These are phyloP conservation scores for Suillus variegatus DNA, from an alignment of 768 basidiomycete species.

Conservation along the genomic window DNA sequence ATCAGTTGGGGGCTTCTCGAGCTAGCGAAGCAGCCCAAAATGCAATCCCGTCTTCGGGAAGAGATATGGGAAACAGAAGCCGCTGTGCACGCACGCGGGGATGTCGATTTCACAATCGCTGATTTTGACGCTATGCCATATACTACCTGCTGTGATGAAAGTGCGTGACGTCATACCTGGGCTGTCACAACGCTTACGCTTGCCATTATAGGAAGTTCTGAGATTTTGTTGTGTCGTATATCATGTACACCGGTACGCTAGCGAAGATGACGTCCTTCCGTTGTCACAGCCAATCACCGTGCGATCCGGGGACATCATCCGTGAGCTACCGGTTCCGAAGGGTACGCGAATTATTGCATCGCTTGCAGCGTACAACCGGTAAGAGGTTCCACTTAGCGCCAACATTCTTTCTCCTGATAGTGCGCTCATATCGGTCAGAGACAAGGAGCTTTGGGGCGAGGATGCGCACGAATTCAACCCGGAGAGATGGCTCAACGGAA, in stretches of 20 bases:
- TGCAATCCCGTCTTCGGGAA: slow-evolving; percentile 61
- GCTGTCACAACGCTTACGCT: not conserved
- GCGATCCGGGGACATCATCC: slow-evolving; percentile 43
- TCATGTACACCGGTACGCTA: slow-evolving; percentile 53
- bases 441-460: slow-evolving; percentile 32
- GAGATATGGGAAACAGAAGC: slow-evolving; percentile 43
- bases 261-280: slow-evolving; percentile 57
- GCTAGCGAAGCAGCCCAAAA: slow-evolving; percentile 55
- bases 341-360: slow-evolving; percentile 54
- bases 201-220: slow-evolving; percentile 41
- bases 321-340: slow-evolving; percentile 48
- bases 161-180: slow-evolving; percentile 21
- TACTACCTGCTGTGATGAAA: slow-evolving; percentile 45
- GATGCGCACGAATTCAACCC: slow-evolving; percentile 34
- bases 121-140: slow-evolving; percentile 56
- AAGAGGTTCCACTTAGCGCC: not conserved
- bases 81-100: slow-evolving; percentile 36
- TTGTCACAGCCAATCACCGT: slow-evolving; percentile 54
- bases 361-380: slow-evolving; percentile 59
- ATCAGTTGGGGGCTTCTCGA: slow-evolving; percentile 65
- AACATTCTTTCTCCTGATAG: not conserved
- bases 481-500: slow-evolving; percentile 26
- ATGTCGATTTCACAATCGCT: slow-evolving; percentile 37
- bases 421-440: slow-evolving; percentile 16
- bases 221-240: slow-evolving; percentile 52